A percentile compares a stretch with the other conserved stretches of the same genome.
Conservation (phyloP, 257 asterid species). For the Nicotiana tomentosiformis region DNA sequence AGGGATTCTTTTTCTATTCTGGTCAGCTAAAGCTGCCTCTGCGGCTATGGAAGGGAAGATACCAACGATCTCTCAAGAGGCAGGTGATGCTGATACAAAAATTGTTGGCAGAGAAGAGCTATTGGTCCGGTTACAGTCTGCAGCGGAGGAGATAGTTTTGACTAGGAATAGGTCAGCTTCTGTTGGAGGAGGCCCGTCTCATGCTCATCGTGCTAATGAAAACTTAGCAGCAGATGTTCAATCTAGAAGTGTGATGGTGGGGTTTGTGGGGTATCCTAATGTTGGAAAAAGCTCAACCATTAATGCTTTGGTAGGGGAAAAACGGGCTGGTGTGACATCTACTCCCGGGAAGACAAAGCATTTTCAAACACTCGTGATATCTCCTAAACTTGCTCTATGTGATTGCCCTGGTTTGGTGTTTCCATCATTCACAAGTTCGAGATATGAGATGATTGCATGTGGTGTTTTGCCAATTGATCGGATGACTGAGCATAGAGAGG, state of each 20-base stretch:
- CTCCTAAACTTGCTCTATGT: constrained; percentile 82
- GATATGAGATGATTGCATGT: constrained; percentile 93
- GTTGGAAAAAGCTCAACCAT: constrained; percentile 99
- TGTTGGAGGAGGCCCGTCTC: constrained; percentile 7
- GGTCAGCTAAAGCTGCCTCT: constrained; percentile 99
- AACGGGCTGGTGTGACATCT: constrained; percentile 93
- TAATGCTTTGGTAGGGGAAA: constrained; percentile 93
- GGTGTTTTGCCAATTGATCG: constrained; percentile 94
- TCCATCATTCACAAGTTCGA: constrained; percentile 97
- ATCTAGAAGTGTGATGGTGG: constrained; percentile 55
- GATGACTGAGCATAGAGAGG: constrained; percentile 86
- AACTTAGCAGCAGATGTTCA: constrained; percentile 9
- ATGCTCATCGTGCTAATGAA: constrained; percentile 25
- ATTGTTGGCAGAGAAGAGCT: constrained; percentile 76
- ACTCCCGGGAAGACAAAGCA: constrained; percentile 99
- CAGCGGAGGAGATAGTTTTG: constrained; percentile 80
- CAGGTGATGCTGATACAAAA: constrained; percentile 47
- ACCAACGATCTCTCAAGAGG: constrained; percentile 31
- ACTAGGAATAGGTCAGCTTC: constrained; percentile 35
- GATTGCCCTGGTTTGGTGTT: constrained; percentile 98
- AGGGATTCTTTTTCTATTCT: constrained; percentile 79
- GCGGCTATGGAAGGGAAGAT: constrained; percentile 64
- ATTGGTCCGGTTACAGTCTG: constrained; percentile 67
- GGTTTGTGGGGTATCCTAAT: constrained; percentile 97
- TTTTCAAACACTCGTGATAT: constrained; percentile 88